Evolutionary conservation across 208 protist genomes (phyloP).

Genomic region (Crithidia brevicula): DNA sequence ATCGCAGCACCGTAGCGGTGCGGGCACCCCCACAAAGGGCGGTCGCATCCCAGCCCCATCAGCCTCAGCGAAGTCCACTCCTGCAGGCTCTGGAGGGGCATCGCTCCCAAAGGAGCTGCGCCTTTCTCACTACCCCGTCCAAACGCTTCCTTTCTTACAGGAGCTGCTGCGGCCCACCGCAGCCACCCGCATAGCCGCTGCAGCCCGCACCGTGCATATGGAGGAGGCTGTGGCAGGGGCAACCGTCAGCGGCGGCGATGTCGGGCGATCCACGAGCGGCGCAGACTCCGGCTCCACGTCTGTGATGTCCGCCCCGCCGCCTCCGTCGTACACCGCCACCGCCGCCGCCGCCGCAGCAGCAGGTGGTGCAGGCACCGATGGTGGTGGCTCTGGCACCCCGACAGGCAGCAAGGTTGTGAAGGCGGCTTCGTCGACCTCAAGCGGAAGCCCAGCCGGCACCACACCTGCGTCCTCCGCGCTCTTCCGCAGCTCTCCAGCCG

Average conservation of each 20-base stretch:
- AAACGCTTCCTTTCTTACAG: conserved; percentile 15
- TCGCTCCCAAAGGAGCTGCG: neutral
- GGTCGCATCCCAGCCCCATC: neutral
- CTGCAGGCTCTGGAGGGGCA: neutral
- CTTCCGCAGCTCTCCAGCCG: neutral
- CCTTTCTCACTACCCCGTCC: conserved; percentile 9
- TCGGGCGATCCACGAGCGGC: neutral
- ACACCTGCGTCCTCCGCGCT: neutral
- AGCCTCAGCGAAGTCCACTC: neutral
- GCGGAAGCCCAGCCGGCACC: too few relatives aligned
- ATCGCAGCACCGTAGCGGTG: neutral
- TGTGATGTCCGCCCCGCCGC: conserved; percentile 5
- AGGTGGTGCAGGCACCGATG: too few relatives aligned
- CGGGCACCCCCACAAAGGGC: neutral
- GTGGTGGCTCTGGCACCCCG: too few relatives aligned
- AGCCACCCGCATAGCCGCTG: conserved; percentile 20
- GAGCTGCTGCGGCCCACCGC: conserved; percentile 29
- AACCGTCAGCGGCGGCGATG: neutral
- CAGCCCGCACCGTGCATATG: conserved; percentile 12
- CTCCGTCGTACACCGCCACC: conserved; percentile 4
- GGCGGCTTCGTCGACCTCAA: too few relatives aligned
- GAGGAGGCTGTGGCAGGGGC: neutral
- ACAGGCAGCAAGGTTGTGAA: too few relatives aligned
- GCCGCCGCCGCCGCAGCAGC: too few relatives aligned
- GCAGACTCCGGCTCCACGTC: neutral